Base-by-base conservation (phyloP, 345 rosid genomes). In the Acer yangbiense region DNA sequence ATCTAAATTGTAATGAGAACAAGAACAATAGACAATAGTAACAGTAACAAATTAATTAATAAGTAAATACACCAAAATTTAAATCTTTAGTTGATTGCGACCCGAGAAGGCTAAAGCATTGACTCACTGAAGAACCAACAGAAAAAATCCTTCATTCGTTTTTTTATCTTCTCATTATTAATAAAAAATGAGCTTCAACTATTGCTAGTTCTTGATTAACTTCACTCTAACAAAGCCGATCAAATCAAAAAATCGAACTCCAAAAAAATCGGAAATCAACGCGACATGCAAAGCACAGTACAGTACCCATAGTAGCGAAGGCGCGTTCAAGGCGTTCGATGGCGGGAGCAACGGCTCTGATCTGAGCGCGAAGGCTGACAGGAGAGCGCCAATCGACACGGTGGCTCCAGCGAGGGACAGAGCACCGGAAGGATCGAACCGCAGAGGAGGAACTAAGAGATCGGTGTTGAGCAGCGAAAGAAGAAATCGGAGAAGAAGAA, bases 231-330 rank as follows among this genome's bases (percentile, higher is more conserved):
- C 62, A 32, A 54, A 75, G 23, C 77, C 12, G 39, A 75, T 52
- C 7, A 44, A 77, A 17, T 48, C 4, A 72, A 78, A 1, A 50
- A 21, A 41, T 54, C 0, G 65, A 67, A 75, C 62, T 77, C 74
- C 74, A 17, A 20, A 71, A 79, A 66, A 14, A 68, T 63, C 66
- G 79, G 43, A 65, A 68, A 75, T n/a, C 43, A 32, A 25, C 20
- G 13, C 46, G 8, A 64, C 39, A 27, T 13, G 32, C 67, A 41
- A 23, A 69, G 12, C 13, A 7, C 43, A 21, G 73, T 88, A 96
- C 99, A 21, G 73, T 88, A 96, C 99, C 98, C 97, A 90, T 91
- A 62, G 98, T 86, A 62, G 97, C 87, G 78, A 96, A 88, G 79
- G 80, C 87, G 61, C 90, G 85, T 87, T 89, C 70, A 67, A 96